Conservation (phyloP, 371 early-diverging fungal genomes). For the Dichotomocladium elegans region DNA sequence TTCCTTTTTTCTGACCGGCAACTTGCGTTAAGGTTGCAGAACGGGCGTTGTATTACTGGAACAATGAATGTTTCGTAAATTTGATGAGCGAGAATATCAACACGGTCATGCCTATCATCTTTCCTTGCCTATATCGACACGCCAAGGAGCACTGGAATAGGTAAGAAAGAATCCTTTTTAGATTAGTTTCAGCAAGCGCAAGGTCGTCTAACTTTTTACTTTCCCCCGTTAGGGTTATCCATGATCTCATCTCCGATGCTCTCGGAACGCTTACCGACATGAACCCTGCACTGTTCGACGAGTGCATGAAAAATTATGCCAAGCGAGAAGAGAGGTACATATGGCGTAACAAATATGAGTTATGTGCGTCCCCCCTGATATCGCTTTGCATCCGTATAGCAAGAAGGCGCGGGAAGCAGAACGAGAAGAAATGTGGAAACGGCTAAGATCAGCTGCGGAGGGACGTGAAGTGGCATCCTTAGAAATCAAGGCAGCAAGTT, state of each 20-base stretch:
- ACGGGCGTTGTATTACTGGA: conserved; percentile 95
- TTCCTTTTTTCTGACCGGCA: too few species aligned
- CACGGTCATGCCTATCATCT: conserved; percentile 90
- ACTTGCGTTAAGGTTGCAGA: conserved; percentile 75
- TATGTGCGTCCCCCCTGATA: too few species aligned
- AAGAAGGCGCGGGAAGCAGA: neutral
- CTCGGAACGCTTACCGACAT: conserved; percentile 90
- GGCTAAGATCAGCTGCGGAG: conserved; percentile 12
- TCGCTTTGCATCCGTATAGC: too few species aligned
- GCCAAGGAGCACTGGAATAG: conserved; percentile 97
- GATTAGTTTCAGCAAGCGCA: neutral
- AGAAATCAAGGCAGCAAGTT: neutral
- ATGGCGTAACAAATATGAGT: too few species aligned
- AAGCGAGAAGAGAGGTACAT: conserved; percentile 10
- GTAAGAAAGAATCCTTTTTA: conserved; percentile 28
- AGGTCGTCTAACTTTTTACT: neutral
- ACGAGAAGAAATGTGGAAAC: conserved; percentile 8
- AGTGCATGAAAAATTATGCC: conserved; percentile 68
- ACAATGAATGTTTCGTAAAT: conserved; percentile 94
- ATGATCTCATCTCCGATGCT: conserved; percentile 91
- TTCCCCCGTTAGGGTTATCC: conserved; percentile 67
- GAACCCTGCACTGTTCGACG: conserved; percentile 87
- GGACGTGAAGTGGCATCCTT: neutral
- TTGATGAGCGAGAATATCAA: conserved; percentile 86
- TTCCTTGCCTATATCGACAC: conserved; percentile 85